A percentile compares a stretch with the other conserved stretches of the same genome.
Evolutionary conservation across 2,329 filamentous ascomycete species (phyloP).

Genomic region (Fonsecaea pedrosoi): DNA sequence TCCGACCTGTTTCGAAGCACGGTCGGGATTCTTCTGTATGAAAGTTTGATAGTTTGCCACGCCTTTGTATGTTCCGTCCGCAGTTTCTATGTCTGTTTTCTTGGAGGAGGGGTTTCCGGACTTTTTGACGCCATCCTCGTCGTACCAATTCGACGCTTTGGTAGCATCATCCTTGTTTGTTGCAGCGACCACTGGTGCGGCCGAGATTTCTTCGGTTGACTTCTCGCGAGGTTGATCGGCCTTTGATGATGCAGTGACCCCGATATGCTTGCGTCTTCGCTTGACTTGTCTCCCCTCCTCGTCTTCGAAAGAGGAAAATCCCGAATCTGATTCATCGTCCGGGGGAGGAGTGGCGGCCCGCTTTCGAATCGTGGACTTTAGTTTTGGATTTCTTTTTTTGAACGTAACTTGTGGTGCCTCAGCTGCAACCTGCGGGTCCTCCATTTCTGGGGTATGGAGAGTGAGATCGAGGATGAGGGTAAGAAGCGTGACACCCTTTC

Average conservation of each 20-base stretch:
- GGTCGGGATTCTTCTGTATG: conserved; percentile 79
- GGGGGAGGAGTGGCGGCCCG: conserved; percentile 74
- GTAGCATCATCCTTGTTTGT: conserved; percentile 84
- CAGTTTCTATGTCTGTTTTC: conserved; percentile 39
- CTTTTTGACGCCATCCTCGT: conserved; percentile 68
- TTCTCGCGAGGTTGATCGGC: conserved; percentile 50
- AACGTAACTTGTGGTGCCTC: conserved; percentile 60
- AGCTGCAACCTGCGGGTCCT: conserved; percentile 38
- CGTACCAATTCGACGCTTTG: conserved; percentile 87
- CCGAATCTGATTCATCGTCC: conserved; percentile 62
- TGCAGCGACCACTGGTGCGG: conserved; percentile 67
- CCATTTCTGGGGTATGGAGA: conserved; percentile 32
- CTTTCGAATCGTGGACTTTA: conserved; percentile 80
- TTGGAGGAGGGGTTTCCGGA: conserved; percentile 33
- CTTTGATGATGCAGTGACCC: conserved; percentile 69
- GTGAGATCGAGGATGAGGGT: not conserved
- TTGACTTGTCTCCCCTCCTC: conserved; percentile 80
- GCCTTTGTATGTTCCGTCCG: conserved; percentile 78
- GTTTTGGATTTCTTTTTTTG: conserved; percentile 83
- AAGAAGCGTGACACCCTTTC: not conserved
- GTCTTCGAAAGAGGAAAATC: conserved; percentile 76
- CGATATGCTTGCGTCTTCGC: conserved; percentile 73
- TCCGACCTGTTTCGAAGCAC: conserved; percentile 73
- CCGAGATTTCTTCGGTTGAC: conserved; percentile 61
- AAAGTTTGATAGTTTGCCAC: conserved; percentile 74